Conservation (phyloP, 179 eudicot species). For the Amaranthus tricolor region DNA sequence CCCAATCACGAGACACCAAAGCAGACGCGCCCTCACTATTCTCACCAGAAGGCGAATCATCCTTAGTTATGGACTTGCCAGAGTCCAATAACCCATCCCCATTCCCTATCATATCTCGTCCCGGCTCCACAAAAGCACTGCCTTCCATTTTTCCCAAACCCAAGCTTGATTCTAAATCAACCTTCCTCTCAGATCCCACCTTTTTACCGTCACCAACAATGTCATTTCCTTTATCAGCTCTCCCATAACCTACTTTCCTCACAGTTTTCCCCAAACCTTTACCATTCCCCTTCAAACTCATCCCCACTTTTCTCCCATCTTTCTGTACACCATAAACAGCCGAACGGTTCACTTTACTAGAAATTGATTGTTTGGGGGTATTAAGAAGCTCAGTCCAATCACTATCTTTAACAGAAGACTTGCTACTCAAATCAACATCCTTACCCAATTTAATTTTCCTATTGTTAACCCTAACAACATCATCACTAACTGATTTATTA, state of each 20-base stretch:
- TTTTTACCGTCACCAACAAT: conserved; percentile 25
- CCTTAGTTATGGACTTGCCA: conserved; percentile 18
- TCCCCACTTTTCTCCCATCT: conserved; percentile 38
- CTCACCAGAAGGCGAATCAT: conserved; percentile 12
- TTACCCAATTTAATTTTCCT: conserved; percentile 18
- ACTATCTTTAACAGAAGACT: conserved; percentile 49
- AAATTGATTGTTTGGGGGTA: conserved; percentile 42
- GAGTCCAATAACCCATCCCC: conserved; percentile 19
- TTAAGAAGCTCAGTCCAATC: conserved; percentile 96
- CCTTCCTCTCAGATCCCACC: conserved; percentile 34
- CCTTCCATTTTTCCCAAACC: conserved; percentile 22
- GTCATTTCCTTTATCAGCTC: conserved; percentile 27
- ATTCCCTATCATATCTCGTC: conserved; percentile 16
- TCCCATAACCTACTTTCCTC: conserved; percentile 26
- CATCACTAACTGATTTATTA: conserved; percentile 13
- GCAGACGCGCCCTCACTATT: conserved; percentile 20
- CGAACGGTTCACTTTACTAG: background rate
- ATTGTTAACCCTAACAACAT: conserved; percentile 4
- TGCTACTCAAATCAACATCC: conserved; percentile 35
- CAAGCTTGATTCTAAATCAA: conserved; percentile 25
- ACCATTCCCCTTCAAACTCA: conserved; percentile 26
- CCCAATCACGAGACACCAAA: conserved; percentile 18
- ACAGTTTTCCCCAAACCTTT: conserved; percentile 21
- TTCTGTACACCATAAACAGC: conserved; percentile 14
- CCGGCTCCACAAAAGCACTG: conserved; percentile 22